These are phyloP conservation scores for Avena sativa DNA, from an alignment of 176 grass and related monocot species.

Conservation along the genomic window DNA sequence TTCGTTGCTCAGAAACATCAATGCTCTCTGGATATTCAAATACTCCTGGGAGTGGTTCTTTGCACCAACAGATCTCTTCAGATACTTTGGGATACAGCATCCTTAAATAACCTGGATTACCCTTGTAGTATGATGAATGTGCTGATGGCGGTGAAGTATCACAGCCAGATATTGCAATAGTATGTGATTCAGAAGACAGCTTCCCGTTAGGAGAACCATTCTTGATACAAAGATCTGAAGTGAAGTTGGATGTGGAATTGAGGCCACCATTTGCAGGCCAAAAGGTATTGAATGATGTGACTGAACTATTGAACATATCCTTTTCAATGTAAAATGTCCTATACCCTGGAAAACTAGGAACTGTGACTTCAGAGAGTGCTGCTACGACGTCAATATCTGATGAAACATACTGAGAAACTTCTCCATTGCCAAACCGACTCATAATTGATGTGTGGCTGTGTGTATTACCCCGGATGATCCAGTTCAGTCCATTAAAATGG, in stretches of 20 bases:
- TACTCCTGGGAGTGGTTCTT: conserved; percentile 44
- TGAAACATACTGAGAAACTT: conserved; percentile 38
- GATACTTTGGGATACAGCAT: conserved; percentile 39
- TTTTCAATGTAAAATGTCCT: conserved; percentile 30
- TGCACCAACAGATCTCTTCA: conserved; percentile 44
- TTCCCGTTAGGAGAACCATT: conserved; percentile 21
- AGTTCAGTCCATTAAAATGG: conserved; percentile 32
- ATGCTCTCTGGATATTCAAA: conserved; percentile 41
- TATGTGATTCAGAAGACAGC: conserved; percentile 39
- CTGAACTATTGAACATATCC: conserved; percentile 18
- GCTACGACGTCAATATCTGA: conserved; percentile 24
- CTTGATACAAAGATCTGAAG: conserved; percentile 46
- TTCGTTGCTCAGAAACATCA: conserved; percentile 34
- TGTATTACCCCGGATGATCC: conserved; percentile 14
- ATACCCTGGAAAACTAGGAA: conserved; percentile 36
- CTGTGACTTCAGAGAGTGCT: conserved; percentile 30
- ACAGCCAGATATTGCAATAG: conserved; percentile 23
- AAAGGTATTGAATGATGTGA: conserved; percentile 33
- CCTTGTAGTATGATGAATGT: conserved; percentile 30
- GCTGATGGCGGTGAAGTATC: conserved; percentile 33
- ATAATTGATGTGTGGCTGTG: conserved; percentile 39
- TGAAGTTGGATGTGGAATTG: conserved; percentile 39
- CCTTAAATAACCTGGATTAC: conserved; percentile 33
- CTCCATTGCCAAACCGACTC: conserved; percentile 38
- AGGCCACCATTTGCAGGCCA: not conserved